A percentile compares a stretch with the other conserved stretches of the same genome.
Conservation (phyloP, 164 flowering plant species). For the Platanus orientalis region DNA sequence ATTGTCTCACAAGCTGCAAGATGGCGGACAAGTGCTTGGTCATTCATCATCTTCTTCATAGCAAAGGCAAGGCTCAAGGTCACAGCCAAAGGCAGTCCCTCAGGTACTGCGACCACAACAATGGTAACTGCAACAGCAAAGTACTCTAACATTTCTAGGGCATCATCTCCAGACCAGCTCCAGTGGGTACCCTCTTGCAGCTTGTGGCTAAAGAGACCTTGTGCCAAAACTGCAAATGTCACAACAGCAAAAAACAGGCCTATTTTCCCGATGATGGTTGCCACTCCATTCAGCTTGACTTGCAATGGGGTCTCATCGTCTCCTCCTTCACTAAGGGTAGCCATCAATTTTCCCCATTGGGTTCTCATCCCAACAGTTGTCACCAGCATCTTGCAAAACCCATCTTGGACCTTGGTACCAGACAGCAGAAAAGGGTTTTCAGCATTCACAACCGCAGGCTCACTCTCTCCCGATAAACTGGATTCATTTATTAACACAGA, state of each 20-base stretch:
- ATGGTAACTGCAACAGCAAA: constrained; percentile 80
- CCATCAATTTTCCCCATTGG: constrained; percentile 88
- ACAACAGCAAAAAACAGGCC: constrained; percentile 75
- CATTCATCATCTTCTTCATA: constrained; percentile 90
- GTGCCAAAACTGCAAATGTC: constrained; percentile 74
- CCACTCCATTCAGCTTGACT: constrained; percentile 83
- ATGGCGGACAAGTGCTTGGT: constrained; percentile 71
- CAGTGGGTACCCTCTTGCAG: constrained; percentile 38
- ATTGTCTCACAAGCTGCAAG: constrained; percentile 82
- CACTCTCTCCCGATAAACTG: constrained; percentile 80
- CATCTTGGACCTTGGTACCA: constrained; percentile 78
- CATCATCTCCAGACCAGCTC: constrained; percentile 71
- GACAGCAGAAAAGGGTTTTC: constrained; percentile 66
- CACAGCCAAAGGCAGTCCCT: constrained; percentile 79
- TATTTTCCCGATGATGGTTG: constrained; percentile 77
- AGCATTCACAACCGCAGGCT: constrained; percentile 50
- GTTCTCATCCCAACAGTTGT: constrained; percentile 89
- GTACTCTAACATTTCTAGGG: constrained; percentile 53
- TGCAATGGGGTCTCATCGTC: constrained; percentile 86
- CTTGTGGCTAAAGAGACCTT: constrained; percentile 49
- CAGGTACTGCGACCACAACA: constrained; percentile 85
- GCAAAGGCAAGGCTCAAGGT: constrained; percentile 84
- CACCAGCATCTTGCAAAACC: constrained; percentile 75
- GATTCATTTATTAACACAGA: constrained; percentile 69
- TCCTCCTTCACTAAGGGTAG: constrained; percentile 84